Evolutionary conservation across 768 basidiomycete species (phyloP), one percentile per base, ranked within the genome.

Genomic region (Phlebiopsis gigantea): DNA sequence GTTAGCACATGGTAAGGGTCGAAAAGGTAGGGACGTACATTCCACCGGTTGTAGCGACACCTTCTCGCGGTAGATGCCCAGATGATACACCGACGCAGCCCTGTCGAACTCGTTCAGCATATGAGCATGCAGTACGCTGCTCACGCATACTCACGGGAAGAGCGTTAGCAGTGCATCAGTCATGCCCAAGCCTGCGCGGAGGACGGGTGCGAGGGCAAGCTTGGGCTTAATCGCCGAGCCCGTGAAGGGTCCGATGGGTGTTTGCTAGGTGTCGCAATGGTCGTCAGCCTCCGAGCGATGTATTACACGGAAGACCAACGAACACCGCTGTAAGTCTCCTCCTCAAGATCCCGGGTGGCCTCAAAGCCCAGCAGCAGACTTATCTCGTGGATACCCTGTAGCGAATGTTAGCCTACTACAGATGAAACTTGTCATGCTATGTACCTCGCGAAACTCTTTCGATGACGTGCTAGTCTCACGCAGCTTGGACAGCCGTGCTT

Each of bases 171-270:
- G 71, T 21, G 90, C 91, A 63, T 96, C 92, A 0, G 88, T 82
- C 93, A 98, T 95, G 17, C 93, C 93, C 60, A 95, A 73, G 5
- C 96, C 96, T 28, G 96, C 96, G 39, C 96, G 84, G 55, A 98
- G 76, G 64, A 98, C 92, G 41, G 96, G 96, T 2, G 91, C 87
- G 53, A 98, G 72, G 4, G 92, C 96, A 53, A 98, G 80, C 46
- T 82, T 79, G 7, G 87, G 81, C 62, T 86, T 88, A 69, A 98
- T 79, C 24, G 68, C 71, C 4, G 83, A 82, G 22, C 95, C 96
- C 17, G 77, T 86, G 73, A 93, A 98, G 2, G 82, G 69, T 1
- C 81, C 85, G 15, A 98, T 75, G 1, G 96, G 95, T 0, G 91
- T 87, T 76, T 84, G 70, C 91, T 90, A 62, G 19, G 52, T 49